phyloP scores from a whole-genome alignment of 106 monocot genomes.

The Dioscorea alata region DNA sequence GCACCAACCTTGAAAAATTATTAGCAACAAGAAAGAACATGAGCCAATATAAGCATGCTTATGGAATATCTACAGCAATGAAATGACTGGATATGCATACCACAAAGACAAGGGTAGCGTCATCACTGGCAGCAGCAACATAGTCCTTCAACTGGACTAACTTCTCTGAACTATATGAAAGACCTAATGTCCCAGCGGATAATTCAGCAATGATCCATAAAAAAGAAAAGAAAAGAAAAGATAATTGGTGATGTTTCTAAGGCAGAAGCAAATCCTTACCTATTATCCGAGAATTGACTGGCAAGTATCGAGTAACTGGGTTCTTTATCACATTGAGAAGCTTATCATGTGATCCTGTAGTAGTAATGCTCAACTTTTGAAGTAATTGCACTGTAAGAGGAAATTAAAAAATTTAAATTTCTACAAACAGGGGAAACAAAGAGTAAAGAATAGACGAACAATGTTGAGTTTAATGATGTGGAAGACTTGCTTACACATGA shows the following conservation, averaged over 20 bases:
- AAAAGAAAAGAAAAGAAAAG: not conserved
- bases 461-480: not conserved
- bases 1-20: slow-evolving; percentile 59
- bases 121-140: slow-evolving; percentile 66
- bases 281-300: slow-evolving; percentile 73
- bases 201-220: not conserved
- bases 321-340: slow-evolving; percentile 95
- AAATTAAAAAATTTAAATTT: not conserved
- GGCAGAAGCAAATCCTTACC: slow-evolving; percentile 32
- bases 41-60: not conserved
- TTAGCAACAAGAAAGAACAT: too few species aligned
- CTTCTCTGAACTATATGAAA: slow-evolving; percentile 85
- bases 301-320: slow-evolving; percentile 77
- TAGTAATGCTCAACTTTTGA: slow-evolving; percentile 73
- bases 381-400: slow-evolving; percentile 55
- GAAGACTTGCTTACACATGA: slow-evolving; percentile 71
- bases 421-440: not conserved
- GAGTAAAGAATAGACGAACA: not conserved
- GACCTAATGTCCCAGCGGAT: slow-evolving; percentile 25
- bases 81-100: slow-evolving; percentile 25
- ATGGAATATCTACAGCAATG: not conserved
- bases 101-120: slow-evolving; percentile 78
- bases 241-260: not conserved
- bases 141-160: slow-evolving; percentile 60
- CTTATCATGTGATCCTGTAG: slow-evolving; percentile 83